phyloP scores from a whole-genome alignment of 257 asterid species.

The Mitragyna speciosa region DNA sequence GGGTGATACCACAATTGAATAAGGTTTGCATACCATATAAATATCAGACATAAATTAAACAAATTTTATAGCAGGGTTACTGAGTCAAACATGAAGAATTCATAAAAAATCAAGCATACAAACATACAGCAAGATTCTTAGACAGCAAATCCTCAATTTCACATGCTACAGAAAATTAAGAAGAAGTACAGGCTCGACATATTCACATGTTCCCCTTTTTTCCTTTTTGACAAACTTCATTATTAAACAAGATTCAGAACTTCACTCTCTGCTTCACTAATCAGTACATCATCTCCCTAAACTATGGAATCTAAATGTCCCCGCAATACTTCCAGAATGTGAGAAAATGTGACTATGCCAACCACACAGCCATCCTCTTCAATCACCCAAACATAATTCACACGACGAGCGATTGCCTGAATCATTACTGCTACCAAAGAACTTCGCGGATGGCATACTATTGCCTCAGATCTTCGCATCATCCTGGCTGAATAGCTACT shows the following conservation, averaged over 20 bases:
- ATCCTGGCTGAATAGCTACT: slow-evolving; percentile 56
- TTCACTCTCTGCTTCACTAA: background rate
- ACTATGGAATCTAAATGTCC: slow-evolving; percentile 46
- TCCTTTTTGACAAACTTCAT: background rate
- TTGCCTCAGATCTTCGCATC: slow-evolving; percentile 70
- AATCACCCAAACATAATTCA: slow-evolving; percentile 84
- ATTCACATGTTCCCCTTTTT: slow-evolving; percentile 23
- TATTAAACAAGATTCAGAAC: background rate
- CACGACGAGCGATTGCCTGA: slow-evolving; percentile 81
- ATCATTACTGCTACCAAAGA: slow-evolving; percentile 89
- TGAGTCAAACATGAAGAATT: background rate
- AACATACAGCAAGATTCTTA: background rate
- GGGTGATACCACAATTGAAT: no score
- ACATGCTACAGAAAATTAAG: background rate
- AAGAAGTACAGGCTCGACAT: slow-evolving; percentile 19
- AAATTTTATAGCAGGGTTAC: no score
- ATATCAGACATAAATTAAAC: background rate
- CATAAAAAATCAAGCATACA: background rate
- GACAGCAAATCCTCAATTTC: slow-evolving; percentile 2
- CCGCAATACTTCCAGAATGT: slow-evolving; percentile 56
- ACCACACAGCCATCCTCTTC: slow-evolving; percentile 67
- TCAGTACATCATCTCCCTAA: slow-evolving; percentile 4
- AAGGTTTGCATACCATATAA: background rate
- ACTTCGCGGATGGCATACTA: slow-evolving; percentile 72
- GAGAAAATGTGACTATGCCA: slow-evolving; percentile 76